Conservation (phyloP, 1,284 basidiomycete genomes). For the Rhodotorula glutinis region DNA sequence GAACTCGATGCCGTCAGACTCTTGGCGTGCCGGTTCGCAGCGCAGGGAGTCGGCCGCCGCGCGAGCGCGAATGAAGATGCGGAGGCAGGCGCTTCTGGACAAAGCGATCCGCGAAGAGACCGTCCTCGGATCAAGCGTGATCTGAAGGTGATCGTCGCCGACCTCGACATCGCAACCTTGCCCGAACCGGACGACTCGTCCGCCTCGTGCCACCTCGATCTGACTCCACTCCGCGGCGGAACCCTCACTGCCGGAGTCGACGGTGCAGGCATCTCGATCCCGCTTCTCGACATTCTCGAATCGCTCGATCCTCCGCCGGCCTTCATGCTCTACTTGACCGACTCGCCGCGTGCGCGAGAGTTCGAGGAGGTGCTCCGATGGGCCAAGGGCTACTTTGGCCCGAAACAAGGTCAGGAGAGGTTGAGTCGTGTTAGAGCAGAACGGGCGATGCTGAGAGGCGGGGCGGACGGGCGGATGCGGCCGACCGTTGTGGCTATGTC, state of each 20-base stretch:
- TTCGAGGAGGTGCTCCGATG: slow-evolving; percentile 36
- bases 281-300: slow-evolving; percentile 28
- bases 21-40: slow-evolving; percentile 35
- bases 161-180: slow-evolving; percentile 7
- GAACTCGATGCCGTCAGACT: slow-evolving; percentile 28
- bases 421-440: slow-evolving; percentile 15
- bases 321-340: slow-evolving; percentile 28
- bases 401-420: slow-evolving; percentile 18
- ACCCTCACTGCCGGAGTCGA: neutral
- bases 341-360: slow-evolving; percentile 28
- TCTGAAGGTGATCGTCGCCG: slow-evolving; percentile 30
- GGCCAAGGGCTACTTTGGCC: slow-evolving; percentile 25
- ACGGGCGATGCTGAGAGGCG: slow-evolving; percentile 15
- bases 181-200: neutral
- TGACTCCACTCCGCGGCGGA: slow-evolving; percentile 12
- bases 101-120: neutral
- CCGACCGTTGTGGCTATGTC: slow-evolving; percentile 32
- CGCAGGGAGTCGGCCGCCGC: slow-evolving; percentile 7
- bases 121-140: slow-evolving; percentile 3
- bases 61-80: neutral
- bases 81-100: neutral
- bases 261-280: slow-evolving; percentile 24
- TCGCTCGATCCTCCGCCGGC: slow-evolving; percentile 15
- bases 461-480: neutral
- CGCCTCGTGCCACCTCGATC: slow-evolving; percentile 32